These are phyloP conservation scores for Carallia brachiata DNA, from an alignment of 345 rosid species.

Conservation along the genomic window DNA sequence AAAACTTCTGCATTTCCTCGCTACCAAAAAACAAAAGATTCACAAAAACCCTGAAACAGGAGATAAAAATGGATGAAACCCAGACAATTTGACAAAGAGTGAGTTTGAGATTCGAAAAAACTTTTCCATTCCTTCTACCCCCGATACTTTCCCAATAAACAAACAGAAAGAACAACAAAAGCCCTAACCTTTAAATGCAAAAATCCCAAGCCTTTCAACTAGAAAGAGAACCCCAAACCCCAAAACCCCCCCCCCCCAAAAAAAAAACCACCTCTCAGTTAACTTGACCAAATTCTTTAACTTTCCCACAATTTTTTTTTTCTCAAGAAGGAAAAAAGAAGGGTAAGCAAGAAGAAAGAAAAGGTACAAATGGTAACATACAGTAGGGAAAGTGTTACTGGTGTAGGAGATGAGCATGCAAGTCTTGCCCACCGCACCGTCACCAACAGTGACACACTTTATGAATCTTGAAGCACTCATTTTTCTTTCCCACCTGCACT, in stretches of 20 bases:
- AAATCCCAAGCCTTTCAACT: background rate
- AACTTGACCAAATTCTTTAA: background rate
- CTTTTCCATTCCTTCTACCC: background rate
- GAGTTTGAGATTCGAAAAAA: background rate
- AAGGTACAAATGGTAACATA: conserved; percentile 12
- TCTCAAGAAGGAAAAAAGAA: background rate
- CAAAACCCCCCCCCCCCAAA: background rate
- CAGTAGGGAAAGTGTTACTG: conserved; percentile 76
- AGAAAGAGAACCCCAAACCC: background rate
- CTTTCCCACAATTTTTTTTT: background rate
- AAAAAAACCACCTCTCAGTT: background rate
- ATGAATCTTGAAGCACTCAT: conserved; percentile 78
- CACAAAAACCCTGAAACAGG: background rate
- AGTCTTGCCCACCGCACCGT: conserved; percentile 79
- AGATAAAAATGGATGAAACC: background rate
- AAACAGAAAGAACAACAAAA: conserved; percentile 4
- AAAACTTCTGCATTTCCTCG: background rate
- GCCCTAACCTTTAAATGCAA: background rate
- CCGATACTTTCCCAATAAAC: conserved; percentile 9
- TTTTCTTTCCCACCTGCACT: background rate
- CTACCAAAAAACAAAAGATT: background rate
- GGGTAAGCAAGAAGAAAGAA: background rate
- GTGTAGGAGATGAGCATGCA: conserved; percentile 79
- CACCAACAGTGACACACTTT: conserved; percentile 77
- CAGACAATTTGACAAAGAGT: background rate